Evolutionary conservation across 2,329 filamentous ascomycete species (phyloP).

Genomic region (Zymoseptoria crescenta): DNA sequence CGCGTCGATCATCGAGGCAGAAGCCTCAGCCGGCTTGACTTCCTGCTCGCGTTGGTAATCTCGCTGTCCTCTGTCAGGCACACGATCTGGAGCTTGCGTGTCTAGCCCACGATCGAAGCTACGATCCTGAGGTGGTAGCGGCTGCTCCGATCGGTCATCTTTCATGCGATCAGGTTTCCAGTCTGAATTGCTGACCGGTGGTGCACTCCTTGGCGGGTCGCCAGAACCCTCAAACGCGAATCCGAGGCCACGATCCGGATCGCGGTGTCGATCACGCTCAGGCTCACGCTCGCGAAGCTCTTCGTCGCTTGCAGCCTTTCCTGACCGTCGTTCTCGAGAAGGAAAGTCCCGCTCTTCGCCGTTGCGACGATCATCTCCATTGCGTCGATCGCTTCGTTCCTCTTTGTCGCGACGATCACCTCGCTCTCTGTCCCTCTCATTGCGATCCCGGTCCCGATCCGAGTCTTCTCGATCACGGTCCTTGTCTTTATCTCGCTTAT

Average conservation of each 20-base stretch:
- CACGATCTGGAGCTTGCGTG: conserved; percentile 1
- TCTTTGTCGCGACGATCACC: conserved; percentile 14
- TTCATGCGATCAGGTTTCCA: conserved; percentile 8
- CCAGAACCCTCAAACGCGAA: conserved; percentile 27
- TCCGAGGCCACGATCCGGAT: conserved; percentile 25
- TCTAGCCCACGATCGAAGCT: conserved; percentile 4
- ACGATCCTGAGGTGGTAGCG: conserved; percentile 3
- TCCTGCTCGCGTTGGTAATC: conserved; percentile 13
- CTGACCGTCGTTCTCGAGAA: conserved; percentile 7
- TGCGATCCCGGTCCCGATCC: conserved; percentile 14
- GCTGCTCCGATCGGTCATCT: neutral
- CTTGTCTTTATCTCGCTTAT: conserved; percentile 19
- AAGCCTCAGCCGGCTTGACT: conserved; percentile 11
- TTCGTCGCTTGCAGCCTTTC: conserved; percentile 19
- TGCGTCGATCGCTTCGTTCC: conserved; percentile 9
- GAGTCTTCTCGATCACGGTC: conserved; percentile 17
- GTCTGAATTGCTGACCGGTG: conserved; percentile 8
- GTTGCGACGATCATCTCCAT: conserved; percentile 3
- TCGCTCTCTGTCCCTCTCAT: conserved; percentile 17
- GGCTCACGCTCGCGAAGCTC: conserved; percentile 18
- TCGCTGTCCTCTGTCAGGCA: conserved; percentile 4
- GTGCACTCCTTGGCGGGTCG: conserved; percentile 18
- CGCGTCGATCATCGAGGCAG: conserved; percentile 33
- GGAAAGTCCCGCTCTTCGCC: conserved; percentile 4
- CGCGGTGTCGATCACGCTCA: conserved; percentile 21